phyloP scores from a whole-genome alignment of 805 yeast species.

The Starmerella floricola region DNA sequence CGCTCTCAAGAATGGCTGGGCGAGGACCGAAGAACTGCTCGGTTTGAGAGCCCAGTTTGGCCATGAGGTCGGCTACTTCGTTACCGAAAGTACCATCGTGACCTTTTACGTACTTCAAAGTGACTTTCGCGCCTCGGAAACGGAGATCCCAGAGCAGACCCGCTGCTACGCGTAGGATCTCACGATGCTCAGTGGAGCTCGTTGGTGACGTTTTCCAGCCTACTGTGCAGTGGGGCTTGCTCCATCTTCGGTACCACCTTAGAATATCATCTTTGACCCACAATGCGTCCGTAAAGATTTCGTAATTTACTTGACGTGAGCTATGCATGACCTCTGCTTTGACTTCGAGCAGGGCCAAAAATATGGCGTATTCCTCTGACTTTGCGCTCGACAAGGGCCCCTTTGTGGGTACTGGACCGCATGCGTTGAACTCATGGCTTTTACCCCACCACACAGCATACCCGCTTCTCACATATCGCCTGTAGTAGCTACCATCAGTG shows the following conservation, averaged over 20 bases:
- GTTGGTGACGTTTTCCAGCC: slow-evolving; percentile 11
- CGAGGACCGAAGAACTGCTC: slow-evolving; percentile 4
- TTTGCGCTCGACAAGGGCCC: slow-evolving; percentile 9
- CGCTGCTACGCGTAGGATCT: slow-evolving; percentile 11
- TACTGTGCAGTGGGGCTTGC: background rate
- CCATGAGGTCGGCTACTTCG: slow-evolving; percentile 10
- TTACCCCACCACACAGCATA: slow-evolving; percentile 13
- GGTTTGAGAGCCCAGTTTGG: slow-evolving; percentile 4
- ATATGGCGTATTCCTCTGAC: slow-evolving; percentile 15
- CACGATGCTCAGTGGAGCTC: background rate
- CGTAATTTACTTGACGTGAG: background rate
- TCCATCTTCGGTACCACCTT: slow-evolving; percentile 10
- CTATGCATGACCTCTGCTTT: slow-evolving; percentile 1
- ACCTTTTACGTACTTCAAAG: slow-evolving; percentile 6
- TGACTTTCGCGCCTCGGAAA: slow-evolving; percentile 5
- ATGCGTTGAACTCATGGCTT: slow-evolving; percentile 1
- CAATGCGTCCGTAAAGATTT: slow-evolving; percentile 2
- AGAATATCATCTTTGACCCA: slow-evolving; percentile 6
- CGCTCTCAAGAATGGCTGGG: background rate
- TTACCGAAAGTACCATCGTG: slow-evolving; percentile 11
- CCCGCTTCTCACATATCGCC: background rate
- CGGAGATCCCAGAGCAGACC: slow-evolving; percentile 16
- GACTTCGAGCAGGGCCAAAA: slow-evolving; percentile 12
- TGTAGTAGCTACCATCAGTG: slow-evolving; percentile 13
- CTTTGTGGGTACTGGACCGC: slow-evolving; percentile 8